Base-by-base conservation (phyloP, 176 grass and related monocot genomes). In the Bolboschoenus planiculmis region DNA sequence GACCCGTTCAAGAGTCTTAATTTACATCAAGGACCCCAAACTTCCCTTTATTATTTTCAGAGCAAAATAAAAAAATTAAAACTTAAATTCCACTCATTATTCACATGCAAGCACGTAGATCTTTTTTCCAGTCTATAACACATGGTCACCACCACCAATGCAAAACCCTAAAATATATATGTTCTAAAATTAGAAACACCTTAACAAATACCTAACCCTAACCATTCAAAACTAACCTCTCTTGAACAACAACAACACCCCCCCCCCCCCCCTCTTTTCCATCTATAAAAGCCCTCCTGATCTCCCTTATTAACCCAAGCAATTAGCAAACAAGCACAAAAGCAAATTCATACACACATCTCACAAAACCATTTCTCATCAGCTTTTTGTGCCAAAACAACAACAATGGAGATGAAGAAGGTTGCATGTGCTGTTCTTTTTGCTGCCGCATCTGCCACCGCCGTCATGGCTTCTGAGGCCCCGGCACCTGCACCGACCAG, bases 341-440 rank as follows among this genome's bases (percentile, higher is more conserved):
- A 8, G 68, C 29, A 74, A 76, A 80, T 14, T 53, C 84, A 40
- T 82, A 29, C 81, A 83, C 77, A 68, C 78, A 81, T 82, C 23
- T 56, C 83, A 82, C 78, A 59, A 85, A 44, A 87, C 65, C 7
- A 33, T 80, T 84, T 48, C n/a, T n/a, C n/a, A n/a, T 48, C 63
- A 75, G 79, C 84, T 90, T 90, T 21, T 81, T 85, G 87, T 88
- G 86, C 59, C 21, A 46, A 29, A 61, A 70, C 20, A 71, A 77
- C 33, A 77, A 68, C 48, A 77, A 97, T 94, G 92, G 92, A 94
- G 95, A 97, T 94, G 95, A 97, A 90, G 85, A 97, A 92, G 90
- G 87, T 97, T 77, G 90, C 88, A 85, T 97, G 92, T 87, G 90
- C 84, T 80, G 86, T 88, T 85, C 90, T 97, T 76, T 66, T 94